Conservation (phyloP, 345 rosid species). For the Triadica sebifera region DNA sequence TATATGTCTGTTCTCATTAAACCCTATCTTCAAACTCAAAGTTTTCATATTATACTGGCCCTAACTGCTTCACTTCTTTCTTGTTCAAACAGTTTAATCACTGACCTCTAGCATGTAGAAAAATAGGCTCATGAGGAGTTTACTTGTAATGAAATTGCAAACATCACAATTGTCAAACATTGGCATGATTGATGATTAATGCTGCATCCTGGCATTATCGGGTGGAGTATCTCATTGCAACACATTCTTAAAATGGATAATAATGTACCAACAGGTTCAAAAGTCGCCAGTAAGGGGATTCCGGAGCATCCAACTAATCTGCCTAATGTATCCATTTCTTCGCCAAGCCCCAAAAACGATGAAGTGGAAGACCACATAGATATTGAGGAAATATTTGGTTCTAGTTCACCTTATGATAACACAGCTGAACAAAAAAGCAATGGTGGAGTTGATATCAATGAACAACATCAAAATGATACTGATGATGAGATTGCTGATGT, state of each 20-base stretch:
- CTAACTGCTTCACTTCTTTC: not conserved
- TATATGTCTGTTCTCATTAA: not conserved
- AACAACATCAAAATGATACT: slow-evolving; percentile 48
- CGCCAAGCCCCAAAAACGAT: slow-evolving; percentile 45
- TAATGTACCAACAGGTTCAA: slow-evolving; percentile 25
- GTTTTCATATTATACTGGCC: not conserved
- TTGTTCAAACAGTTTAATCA: not conserved
- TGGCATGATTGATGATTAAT: not conserved
- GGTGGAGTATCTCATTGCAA: not conserved
- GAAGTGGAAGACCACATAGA: slow-evolving; percentile 65
- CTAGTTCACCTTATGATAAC: slow-evolving; percentile 45
- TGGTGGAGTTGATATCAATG: slow-evolving; percentile 28
- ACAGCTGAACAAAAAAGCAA: slow-evolving; percentile 29
- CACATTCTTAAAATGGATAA: not conserved
- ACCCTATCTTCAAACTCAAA: not conserved
- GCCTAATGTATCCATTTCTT: slow-evolving; percentile 29
- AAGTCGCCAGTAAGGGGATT: slow-evolving; percentile 31
- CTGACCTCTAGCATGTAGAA: not conserved
- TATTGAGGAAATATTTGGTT: slow-evolving; percentile 63
- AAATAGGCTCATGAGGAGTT: not conserved
- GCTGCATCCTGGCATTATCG: not conserved
- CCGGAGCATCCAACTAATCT: slow-evolving; percentile 36
- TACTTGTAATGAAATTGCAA: not conserved
- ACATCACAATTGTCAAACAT: not conserved
- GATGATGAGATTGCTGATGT: slow-evolving; percentile 94